Evolutionary conservation across 805 yeast species (phyloP).

Genomic region (Hagleromyces aurorensis): DNA sequence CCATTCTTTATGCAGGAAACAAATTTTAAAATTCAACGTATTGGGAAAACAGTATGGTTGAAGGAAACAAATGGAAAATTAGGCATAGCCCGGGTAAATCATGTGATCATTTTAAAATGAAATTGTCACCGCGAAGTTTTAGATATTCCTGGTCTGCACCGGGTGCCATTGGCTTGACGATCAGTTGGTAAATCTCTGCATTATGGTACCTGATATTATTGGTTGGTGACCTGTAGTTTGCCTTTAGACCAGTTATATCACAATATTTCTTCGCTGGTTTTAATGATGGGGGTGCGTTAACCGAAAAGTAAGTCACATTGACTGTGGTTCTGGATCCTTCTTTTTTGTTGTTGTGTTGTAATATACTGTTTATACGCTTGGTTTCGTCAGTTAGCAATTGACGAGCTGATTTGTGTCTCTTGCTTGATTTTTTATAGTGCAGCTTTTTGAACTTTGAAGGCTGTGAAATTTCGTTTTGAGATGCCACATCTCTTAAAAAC

Average conservation of each 20-base stretch:
- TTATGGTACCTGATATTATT: constrained; percentile 73
- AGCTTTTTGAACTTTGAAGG: constrained; percentile 55
- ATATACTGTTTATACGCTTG: constrained; percentile 42
- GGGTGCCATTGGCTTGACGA: constrained; percentile 67
- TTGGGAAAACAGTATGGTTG: no score
- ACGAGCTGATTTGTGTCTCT: constrained; percentile 65
- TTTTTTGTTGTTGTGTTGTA: constrained; percentile 6
- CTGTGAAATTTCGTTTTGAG: constrained; percentile 12
- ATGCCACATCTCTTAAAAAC: constrained; percentile 22
- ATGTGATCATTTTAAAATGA: constrained; percentile 66
- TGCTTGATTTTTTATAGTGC: constrained; percentile 41
- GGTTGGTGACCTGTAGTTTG: constrained; percentile 65
- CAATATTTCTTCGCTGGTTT: constrained; percentile 79
- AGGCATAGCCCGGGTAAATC: no score
- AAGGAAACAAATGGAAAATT: no score
- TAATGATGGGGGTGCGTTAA: constrained; percentile 83
- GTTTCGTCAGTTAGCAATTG: constrained; percentile 74
- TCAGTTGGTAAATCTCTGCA: constrained; percentile 71
- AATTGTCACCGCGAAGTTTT: constrained; percentile 81
- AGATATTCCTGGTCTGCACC: constrained; percentile 92
- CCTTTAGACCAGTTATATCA: constrained; percentile 85
- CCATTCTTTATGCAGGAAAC: no score
- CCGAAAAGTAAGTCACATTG: constrained; percentile 58
- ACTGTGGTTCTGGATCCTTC: constrained; percentile 32
- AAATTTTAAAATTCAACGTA: no score